phyloP scores from a whole-genome alignment of 2,329 filamentous ascomycete genomes.

The Ophiostoma australiae region DNA sequence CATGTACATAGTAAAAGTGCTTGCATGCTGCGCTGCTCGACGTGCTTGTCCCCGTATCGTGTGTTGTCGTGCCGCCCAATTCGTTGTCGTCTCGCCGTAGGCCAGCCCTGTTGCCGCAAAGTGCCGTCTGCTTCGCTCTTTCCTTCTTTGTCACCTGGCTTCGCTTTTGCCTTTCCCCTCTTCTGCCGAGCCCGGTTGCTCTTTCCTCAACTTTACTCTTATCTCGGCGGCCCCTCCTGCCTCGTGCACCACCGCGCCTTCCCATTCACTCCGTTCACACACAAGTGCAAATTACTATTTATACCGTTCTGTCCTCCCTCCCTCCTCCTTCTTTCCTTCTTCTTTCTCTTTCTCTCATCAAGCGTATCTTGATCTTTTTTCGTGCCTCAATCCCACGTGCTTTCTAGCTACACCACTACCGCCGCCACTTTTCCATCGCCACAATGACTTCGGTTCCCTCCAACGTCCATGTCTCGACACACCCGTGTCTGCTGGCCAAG shows the following conservation, averaged over 20 bases:
- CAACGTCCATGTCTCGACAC: slow-evolving; percentile 72
- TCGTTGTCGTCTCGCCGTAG: slow-evolving; percentile 4
- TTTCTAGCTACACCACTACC: neutral
- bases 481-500: slow-evolving; percentile 84
- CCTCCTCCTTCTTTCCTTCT: neutral
- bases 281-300: slow-evolving; percentile 1
- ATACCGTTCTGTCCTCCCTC: neutral
- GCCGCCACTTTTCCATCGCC: neutral
- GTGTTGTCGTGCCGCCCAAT: slow-evolving; percentile 1
- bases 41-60: neutral
- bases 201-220: slow-evolving; percentile 10
- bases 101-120: neutral
- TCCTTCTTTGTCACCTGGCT: slow-evolving; percentile 6
- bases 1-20: neutral
- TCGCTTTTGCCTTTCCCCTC: slow-evolving; percentile 4
- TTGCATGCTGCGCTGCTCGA: neutral
- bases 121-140: neutral
- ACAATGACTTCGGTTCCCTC: slow-evolving; percentile 40
- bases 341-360: neutral
- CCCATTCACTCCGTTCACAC: neutral
- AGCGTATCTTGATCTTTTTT: slow-evolving; percentile 1
- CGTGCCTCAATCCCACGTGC: neutral
- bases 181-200: slow-evolving; percentile 4
- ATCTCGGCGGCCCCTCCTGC: slow-evolving; percentile 12
- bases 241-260: slow-evolving; percentile 6